Evolutionary conservation across 345 rosid genomes (phyloP).

Genomic region (Pistacia atlantica): DNA sequence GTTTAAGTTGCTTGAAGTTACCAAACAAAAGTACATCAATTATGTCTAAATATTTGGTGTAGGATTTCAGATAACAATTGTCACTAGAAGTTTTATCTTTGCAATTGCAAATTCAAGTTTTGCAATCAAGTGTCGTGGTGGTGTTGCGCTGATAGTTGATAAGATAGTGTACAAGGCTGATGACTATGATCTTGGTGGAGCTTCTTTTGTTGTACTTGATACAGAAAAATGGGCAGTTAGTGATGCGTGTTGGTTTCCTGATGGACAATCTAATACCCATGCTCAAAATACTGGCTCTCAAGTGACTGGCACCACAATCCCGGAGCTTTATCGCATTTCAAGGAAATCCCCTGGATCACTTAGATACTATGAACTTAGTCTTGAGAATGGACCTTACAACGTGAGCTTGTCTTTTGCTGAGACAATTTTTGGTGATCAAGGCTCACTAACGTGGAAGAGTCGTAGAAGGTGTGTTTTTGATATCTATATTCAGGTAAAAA

Average conservation of each 20-base stretch:
- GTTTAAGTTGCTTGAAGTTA: no score
- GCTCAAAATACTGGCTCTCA: constrained; percentile 18
- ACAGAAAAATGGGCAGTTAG: constrained; percentile 60
- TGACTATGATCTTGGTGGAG: constrained; percentile 36
- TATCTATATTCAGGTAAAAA: constrained; percentile 49
- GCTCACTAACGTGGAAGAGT: constrained; percentile 44
- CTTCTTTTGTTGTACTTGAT: constrained; percentile 40
- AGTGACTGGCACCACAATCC: constrained; percentile 38
- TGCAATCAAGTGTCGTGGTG: constrained; percentile 39
- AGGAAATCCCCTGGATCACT: constrained; percentile 41
- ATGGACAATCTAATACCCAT: constrained; percentile 39
- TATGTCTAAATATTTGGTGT: constrained; percentile 9
- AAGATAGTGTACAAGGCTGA: constrained; percentile 50
- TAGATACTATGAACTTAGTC: constrained; percentile 46
- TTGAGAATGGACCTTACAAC: constrained; percentile 31
- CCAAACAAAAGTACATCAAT: no score
- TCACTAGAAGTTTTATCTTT: neutral
- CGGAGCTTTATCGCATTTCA: constrained; percentile 44
- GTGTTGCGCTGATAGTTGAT: constrained; percentile 1
- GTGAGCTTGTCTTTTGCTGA: constrained; percentile 44
- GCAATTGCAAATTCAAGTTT: constrained; percentile 32
- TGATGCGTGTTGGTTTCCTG: constrained; percentile 35
- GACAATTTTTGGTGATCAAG: constrained; percentile 22
- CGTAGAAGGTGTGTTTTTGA: constrained; percentile 49
- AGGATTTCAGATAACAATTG: constrained; percentile 5